Conservation (phyloP, 2,329 filamentous ascomycete genomes). For the Colletotrichum limetticola region DNA sequence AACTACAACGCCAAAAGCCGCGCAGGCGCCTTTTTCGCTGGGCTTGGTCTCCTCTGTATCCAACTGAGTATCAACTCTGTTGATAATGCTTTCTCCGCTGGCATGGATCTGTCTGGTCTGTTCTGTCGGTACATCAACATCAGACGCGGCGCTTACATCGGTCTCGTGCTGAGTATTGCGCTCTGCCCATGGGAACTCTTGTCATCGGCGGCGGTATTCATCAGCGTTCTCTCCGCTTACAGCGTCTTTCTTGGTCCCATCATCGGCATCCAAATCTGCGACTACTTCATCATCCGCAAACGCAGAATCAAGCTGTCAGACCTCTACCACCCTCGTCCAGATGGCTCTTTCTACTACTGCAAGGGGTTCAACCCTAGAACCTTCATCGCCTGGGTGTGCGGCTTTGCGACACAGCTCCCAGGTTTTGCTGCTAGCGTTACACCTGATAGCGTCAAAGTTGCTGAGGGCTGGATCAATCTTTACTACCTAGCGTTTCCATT, state of each 20-base stretch:
- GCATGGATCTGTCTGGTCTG: conserved; percentile 65
- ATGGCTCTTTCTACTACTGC: conserved; percentile 52
- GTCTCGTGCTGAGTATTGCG: conserved; percentile 54
- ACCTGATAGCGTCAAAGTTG: conserved; percentile 8
- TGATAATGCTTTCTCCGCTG: conserved; percentile 48
- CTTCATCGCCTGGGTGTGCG: conserved; percentile 51
- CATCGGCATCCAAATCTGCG: conserved; percentile 51
- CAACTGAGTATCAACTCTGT: conserved; percentile 36
- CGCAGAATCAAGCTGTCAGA: conserved; percentile 49
- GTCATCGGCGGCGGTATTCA: conserved; percentile 48
- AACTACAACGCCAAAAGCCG: conserved; percentile 27
- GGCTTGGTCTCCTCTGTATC: conserved; percentile 32
- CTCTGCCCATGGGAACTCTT: conserved; percentile 64
- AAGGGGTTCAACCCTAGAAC: conserved; percentile 50
- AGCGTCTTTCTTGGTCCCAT: conserved; percentile 51
- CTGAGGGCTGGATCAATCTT: conserved; percentile 12
- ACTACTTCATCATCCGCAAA: conserved; percentile 46
- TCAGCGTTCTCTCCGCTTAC: conserved; percentile 49
- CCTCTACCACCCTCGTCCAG: conserved; percentile 48
- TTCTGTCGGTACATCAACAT: conserved; percentile 67
- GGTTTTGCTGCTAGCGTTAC: conserved; percentile 31
- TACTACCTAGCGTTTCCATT: conserved; percentile 31
- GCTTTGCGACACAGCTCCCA: conserved; percentile 41
- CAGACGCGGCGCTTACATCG: conserved; percentile 62
- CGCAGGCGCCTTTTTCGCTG: conserved; percentile 34